Evolutionary conservation across 768 basidiomycete species (phyloP).

Genomic region (Psilocybe cyanescens): DNA sequence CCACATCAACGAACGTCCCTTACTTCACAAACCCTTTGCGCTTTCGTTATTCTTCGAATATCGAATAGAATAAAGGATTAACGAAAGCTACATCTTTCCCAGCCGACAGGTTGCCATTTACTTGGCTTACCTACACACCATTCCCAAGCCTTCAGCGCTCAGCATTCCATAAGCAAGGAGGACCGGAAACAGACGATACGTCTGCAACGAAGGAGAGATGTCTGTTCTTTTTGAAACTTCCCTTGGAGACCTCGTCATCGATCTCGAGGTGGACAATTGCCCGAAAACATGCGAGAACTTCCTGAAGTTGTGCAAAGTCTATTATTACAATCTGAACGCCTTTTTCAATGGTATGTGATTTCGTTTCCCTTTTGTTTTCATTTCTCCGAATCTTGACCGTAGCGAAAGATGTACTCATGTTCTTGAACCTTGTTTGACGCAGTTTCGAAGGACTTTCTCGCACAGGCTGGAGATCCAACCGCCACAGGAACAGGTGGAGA

Average conservation of each 20-base stretch:
- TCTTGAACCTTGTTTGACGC: neutral
- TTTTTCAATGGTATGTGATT: conserved; percentile 91
- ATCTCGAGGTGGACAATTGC: conserved; percentile 89
- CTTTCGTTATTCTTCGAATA: no score
- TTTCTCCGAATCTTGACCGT: neutral
- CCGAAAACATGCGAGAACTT: conserved; percentile 96
- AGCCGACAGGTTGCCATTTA: neutral
- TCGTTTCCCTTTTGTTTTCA: neutral
- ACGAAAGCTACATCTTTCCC: neutral
- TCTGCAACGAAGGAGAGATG: conserved; percentile 50
- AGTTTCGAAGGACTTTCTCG: conserved; percentile 98
- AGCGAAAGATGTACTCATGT: neutral
- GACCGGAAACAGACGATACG: neutral
- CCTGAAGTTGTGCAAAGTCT: conserved; percentile 95
- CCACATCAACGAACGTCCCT: no score
- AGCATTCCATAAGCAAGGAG: neutral
- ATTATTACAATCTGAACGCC: conserved; percentile 95
- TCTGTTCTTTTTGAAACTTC: conserved; percentile 98
- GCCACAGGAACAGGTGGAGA: conserved; percentile 95
- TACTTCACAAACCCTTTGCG: no score
- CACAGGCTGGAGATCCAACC: conserved; percentile 95
- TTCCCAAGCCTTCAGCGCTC: neutral
- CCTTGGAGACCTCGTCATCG: conserved; percentile 94
- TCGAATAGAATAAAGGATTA: no score
- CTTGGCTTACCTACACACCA: neutral